These are phyloP conservation scores for Lipomyces chichibuensis DNA, from an alignment of 805 yeast species.

Conservation along the genomic window DNA sequence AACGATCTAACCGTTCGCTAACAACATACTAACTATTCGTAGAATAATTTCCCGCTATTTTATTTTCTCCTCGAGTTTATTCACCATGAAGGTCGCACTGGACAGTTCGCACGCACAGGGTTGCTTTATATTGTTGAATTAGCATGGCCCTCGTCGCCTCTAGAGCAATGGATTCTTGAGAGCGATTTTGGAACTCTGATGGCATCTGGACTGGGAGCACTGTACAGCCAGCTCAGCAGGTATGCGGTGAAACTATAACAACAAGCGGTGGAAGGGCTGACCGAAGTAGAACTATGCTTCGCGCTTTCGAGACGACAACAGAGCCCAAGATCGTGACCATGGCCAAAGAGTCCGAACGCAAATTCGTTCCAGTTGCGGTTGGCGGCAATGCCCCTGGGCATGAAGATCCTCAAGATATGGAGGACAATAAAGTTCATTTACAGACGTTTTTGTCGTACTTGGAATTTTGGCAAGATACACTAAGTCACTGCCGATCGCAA, in stretches of 20 bases:
- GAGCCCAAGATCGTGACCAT: slow-evolving; percentile 36
- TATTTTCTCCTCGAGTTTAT: slow-evolving; percentile 38
- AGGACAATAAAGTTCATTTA: slow-evolving; percentile 23
- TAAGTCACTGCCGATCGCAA: slow-evolving; percentile 34
- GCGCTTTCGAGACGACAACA: slow-evolving; percentile 28
- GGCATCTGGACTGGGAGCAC: slow-evolving; percentile 43
- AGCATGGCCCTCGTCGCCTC: slow-evolving; percentile 29
- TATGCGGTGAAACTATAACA: slow-evolving; percentile 6
- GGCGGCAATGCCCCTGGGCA: slow-evolving; percentile 9
- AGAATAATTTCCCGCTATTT: slow-evolving; percentile 39
- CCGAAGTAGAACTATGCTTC: slow-evolving; percentile 21
- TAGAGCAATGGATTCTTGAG: slow-evolving; percentile 39
- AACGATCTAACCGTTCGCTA: background rate
- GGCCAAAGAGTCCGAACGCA: slow-evolving; percentile 31
- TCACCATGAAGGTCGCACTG: slow-evolving; percentile 39
- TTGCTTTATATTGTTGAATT: slow-evolving; percentile 38
- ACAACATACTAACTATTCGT: background rate
- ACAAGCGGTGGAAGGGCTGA: background rate
- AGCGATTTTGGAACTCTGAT: slow-evolving; percentile 41
- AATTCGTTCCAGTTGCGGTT: slow-evolving; percentile 15
- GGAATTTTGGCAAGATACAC: slow-evolving; percentile 42
- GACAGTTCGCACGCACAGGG: slow-evolving; percentile 41
- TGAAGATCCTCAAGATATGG: slow-evolving; percentile 23
- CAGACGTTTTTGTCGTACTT: slow-evolving; percentile 37
- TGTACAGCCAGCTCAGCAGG: slow-evolving; percentile 38